Base-by-base conservation (phyloP, 164 flowering plant species). In the Santalum album region DNA sequence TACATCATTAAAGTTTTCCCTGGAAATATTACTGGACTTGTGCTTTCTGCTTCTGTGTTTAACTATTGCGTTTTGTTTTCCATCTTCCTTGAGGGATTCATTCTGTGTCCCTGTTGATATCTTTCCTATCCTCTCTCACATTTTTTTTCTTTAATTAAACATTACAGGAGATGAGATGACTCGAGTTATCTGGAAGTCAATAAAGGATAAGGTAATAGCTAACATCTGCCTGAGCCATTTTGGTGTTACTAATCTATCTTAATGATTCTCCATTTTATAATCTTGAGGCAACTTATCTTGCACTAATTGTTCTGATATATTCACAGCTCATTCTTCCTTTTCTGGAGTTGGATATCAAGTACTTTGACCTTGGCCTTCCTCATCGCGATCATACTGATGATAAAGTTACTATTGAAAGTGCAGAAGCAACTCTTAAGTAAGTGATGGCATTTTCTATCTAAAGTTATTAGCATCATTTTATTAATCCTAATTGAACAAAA, bases 161-260 rank as follows among this genome's bases (percentile, higher is more conserved):
- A n/a, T 29, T 43, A 27, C 75, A 91, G 96, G 98, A 22, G 98
- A 91, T 82, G 98, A 91, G 71, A 91, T 91, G 96, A 88, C 98
- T 44, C 70, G 98, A 22, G 73, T 91, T n/a, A 64, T 91, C 62
- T 91, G 98, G 98, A 49, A 82, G 57, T 69, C 73, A 17, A 91
- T 91, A 27, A 91, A 91, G 77, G 90, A 86, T 55, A 91, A 91
- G 96, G 98, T 91, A 55, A 54, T 43, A 24, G 17, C 6, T 49
- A 17, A 20, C 23, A n/a, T 27, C 25, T 26, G 22, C 12, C 20
- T 35, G 1, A 25, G 10, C 16, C 15, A 25, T 19, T 32, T 44
- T 19, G 18, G 12, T 25, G 23, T 16, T 49, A 1, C 38, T 53
- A 11, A 27, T 19, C 0, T 20, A 23, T 22, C 44, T 14, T 23